Evolutionary conservation across 352 stramenopile genomes (phyloP).

Genomic region (Bremia lactucae): DNA sequence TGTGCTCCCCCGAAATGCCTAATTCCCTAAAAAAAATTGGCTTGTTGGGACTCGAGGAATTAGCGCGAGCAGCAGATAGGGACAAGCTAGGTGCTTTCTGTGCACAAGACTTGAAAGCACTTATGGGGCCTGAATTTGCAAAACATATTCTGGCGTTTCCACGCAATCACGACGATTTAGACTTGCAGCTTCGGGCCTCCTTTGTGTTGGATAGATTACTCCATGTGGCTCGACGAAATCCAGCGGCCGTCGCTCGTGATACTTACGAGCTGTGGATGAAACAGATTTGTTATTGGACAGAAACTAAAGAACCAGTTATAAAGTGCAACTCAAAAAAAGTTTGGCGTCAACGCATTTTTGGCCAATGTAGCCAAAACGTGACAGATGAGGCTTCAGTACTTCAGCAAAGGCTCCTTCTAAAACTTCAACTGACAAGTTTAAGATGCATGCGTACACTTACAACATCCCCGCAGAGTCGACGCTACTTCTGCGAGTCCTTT

Average conservation of each 20-base stretch:
- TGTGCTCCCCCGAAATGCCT: constrained; percentile 53
- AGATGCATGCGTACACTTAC: constrained; percentile 46
- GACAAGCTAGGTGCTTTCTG: constrained; percentile 9
- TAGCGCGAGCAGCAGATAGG: constrained; percentile 23
- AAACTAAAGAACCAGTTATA: constrained; percentile 2
- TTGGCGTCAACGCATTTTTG: constrained; percentile 10
- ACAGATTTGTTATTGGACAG: constrained; percentile 37
- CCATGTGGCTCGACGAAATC: constrained; percentile 29
- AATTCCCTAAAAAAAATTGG: constrained; percentile 35
- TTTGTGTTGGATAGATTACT: constrained; percentile 35
- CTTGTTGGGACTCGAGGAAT: constrained; percentile 24
- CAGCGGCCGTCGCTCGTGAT: constrained; percentile 19
- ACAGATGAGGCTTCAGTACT: background rate
- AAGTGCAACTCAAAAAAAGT: constrained; percentile 1
- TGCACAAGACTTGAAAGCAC: constrained; percentile 20
- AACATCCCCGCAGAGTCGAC: constrained; percentile 32
- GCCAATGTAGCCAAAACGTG: constrained; percentile 1
- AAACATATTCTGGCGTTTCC: constrained; percentile 32
- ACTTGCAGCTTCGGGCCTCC: constrained; percentile 39
- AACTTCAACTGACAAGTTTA: constrained; percentile 33
- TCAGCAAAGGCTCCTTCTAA: constrained; percentile 2
- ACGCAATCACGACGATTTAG: constrained; percentile 6
- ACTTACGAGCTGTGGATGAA: constrained; percentile 61
- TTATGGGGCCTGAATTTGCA: constrained; percentile 28
- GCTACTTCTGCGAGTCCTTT: constrained; percentile 37